Evolutionary conservation across 495 filamentous ascomycete species (phyloP).

Genomic region (Podospora bellae-mahoneyi): DNA sequence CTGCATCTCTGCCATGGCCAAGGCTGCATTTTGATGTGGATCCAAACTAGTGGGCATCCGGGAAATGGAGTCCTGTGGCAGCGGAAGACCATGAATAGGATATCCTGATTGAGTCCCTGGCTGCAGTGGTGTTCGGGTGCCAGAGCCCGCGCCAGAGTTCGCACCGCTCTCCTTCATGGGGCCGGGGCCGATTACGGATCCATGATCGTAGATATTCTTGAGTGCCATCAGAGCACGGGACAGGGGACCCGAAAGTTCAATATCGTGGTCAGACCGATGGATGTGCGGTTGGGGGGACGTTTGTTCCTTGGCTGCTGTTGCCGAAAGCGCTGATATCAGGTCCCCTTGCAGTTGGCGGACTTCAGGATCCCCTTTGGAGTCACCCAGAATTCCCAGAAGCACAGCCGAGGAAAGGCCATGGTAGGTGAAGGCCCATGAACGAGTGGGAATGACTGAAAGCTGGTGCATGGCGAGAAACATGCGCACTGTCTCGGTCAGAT

Average conservation of each 20-base stretch:
- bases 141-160: conserved; percentile 33
- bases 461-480: conserved; percentile 68
- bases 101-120: conserved; percentile 9
- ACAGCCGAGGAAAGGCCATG: conserved; percentile 63
- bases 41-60: conserved; percentile 37
- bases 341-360: conserved; percentile 55
- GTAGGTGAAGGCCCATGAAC: conserved; percentile 65
- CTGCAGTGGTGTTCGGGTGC: conserved; percentile 41
- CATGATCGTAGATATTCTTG: conserved; percentile 57
- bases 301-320: conserved; percentile 52
- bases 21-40: conserved; percentile 51
- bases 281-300: conserved; percentile 46
- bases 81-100: conserved; percentile 11
- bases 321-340: conserved; percentile 53
- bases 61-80: conserved; percentile 10
- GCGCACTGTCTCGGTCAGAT: conserved; percentile 61
- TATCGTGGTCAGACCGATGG: conserved; percentile 48
- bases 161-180: conserved; percentile 40
- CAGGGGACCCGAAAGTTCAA: conserved; percentile 53
- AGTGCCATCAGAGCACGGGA: conserved; percentile 52
- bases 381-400: conserved; percentile 60
- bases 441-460: conserved; percentile 59
- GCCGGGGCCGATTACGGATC: conserved; percentile 40
- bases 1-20: conserved; percentile 55
- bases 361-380: conserved; percentile 55